Base-by-base conservation (phyloP, 805 yeast genomes). In the Candida pseudofarinosa region DNA sequence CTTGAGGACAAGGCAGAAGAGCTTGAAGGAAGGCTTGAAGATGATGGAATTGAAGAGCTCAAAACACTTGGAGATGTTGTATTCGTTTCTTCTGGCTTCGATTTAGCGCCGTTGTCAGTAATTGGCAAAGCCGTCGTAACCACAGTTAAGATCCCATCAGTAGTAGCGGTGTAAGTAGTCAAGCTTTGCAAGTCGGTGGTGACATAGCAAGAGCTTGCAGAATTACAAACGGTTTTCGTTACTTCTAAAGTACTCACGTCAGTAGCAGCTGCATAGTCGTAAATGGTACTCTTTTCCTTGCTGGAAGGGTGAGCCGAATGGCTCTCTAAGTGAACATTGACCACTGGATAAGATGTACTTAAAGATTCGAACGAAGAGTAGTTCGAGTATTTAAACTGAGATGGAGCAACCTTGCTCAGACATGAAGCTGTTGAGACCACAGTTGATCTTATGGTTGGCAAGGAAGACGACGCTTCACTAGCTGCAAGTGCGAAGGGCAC, bases 131-230 rank as follows among this genome's bases (percentile, higher is more conserved):
- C 63, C 4, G 67, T 59, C 23, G 67, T 64, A 35, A 65, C 41
- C 7, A 67, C 67, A n/a, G 74, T 69, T 52, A 63, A 58, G 17
- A 63, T 44, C 26, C 75, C 75, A 42, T 69, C 62, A 5, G 66
- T 58, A 4, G 66, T 62, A 33, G 71, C 54, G 26, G 71, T 65
- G 41, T 56, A 60, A 14, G 73, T 67, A 34, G 71, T 56, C 36
- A 44, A 45, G 12, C 59, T 53, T 36, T 59, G 60, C 15, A 59
- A 44, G 15, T 62, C 60, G 20, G 72, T 67, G 20, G 73, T 67
- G 34, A 55, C 62, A 38, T 51, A 52, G 43, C 74, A 69, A n/a
- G 44, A 42, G 18, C 57, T 49, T 40, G 52, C 40, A n/a, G 39
- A 32, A 40, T 53, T 56, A 50, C 75, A 69, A 15, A 63, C 55